phyloP scores from a whole-genome alignment of 116 monocot genomes.

The Cymodocea nodosa region DNA sequence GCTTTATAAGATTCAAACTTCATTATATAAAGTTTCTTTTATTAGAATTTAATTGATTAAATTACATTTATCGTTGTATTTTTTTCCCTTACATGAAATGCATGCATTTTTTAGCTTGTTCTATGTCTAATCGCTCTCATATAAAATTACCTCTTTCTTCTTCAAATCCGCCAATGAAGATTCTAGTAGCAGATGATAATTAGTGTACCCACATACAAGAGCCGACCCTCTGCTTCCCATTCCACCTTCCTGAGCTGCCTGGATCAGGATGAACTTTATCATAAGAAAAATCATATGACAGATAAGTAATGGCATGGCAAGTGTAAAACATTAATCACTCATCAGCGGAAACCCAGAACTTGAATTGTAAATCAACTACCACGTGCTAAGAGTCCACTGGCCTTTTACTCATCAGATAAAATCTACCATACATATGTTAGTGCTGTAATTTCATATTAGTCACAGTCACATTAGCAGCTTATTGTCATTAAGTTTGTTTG shows the following conservation, averaged over 20 bases:
- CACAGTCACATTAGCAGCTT: too few relatives aligned
- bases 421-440: too few relatives aligned
- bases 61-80: neutral
- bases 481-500: too few relatives aligned
- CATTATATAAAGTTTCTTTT: too few relatives aligned
- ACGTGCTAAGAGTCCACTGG: too few relatives aligned
- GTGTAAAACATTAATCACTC: neutral
- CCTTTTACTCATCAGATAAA: too few relatives aligned
- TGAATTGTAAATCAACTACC: too few relatives aligned
- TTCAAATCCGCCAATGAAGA: conserved; percentile 50
- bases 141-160: conserved; percentile 29
- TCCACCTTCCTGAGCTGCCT: conserved; percentile 61
- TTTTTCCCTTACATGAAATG: neutral
- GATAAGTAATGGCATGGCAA: neutral
- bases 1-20: too few relatives aligned
- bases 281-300: neutral
- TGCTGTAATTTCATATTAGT: too few relatives aligned
- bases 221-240: conserved; percentile 96
- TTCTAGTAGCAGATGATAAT: conserved; percentile 62
- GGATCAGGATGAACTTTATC: neutral
- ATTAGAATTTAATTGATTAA: neutral
- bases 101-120: neutral
- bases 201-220: conserved; percentile 78
- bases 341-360: neutral
- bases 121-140: neutral